Base-by-base conservation (phyloP, 176 grass and related monocot species). In the Ensete ventricosum region DNA sequence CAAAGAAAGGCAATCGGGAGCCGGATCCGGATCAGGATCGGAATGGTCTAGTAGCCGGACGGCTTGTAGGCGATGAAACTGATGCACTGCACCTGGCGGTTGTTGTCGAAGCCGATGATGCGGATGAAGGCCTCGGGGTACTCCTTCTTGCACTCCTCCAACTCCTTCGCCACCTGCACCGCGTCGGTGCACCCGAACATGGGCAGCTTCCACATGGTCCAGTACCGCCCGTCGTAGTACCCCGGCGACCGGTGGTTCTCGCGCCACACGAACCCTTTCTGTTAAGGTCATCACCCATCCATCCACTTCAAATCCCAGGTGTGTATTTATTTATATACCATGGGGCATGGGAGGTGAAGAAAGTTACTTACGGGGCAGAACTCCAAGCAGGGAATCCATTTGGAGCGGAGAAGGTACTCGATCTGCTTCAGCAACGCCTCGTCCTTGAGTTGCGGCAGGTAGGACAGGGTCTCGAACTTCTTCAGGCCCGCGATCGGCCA, bases 1-100 rank as follows among this genome's bases (percentile, higher is more conserved):
- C 34, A 43, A 43, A 43, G 34, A 43, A 43, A 43, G 34, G 34
- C 34, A 43, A 43, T 43, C 34, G 0, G 34, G 34, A 6, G 34
- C 34, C 34, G 34, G 4, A 43, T 43, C 34, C 34, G 34, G 5
- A 43, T 57, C 16, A 14, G 22, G 4, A 43, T 43, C 34, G 4
- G 34, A 6, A 43, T 57, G 3, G 29, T 29, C 14, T 69, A 49
- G 67, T 8, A 69, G 25, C 29, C 29, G 8, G 34, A 1, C 11
- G 67, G 67, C 29, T 69, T 69, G 67, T 50, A 69, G 67, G 67
- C 67, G 67, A 69, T 69, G 67, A 69, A 69, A 49, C 67, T 69
- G 29, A 69, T 50, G 67, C 67, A 69, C 67, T 69, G 67, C 67
- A 69, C 67, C 16, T 69, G 67, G 26, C 67, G 67, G 29, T 50